phyloP scores from a whole-genome alignment of 1,284 basidiomycete genomes.

The Anthracocystis panici-leucophaei region DNA sequence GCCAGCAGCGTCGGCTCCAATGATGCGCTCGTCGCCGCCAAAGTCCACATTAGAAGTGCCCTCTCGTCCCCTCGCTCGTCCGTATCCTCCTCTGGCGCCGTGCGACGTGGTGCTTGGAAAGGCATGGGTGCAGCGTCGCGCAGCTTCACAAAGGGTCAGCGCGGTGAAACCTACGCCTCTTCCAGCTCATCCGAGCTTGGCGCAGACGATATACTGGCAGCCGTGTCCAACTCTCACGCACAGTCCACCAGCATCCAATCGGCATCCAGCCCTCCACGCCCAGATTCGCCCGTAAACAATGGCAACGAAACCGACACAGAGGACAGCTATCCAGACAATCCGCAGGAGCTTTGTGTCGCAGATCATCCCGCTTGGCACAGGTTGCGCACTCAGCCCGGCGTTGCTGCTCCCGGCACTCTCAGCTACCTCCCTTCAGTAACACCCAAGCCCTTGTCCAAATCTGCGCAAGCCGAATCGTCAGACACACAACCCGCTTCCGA shows the following conservation, averaged over 20 bases:
- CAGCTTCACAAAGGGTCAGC: constrained; percentile 32
- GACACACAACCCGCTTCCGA: constrained; percentile 1
- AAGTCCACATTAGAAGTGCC: constrained; percentile 48
- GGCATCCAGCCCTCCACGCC: constrained; percentile 7
- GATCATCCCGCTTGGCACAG: constrained; percentile 49
- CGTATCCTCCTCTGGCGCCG: constrained; percentile 40
- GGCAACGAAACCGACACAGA: constrained; percentile 14
- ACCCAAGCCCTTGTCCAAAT: constrained; percentile 4
- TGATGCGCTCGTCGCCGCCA: constrained; percentile 26
- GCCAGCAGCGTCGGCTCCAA: constrained; percentile 46
- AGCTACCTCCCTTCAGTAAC: constrained; percentile 42
- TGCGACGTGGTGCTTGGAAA: constrained; percentile 49
- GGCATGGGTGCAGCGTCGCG: constrained; percentile 34
- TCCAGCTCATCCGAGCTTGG: constrained; percentile 37
- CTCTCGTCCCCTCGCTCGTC: constrained; percentile 54
- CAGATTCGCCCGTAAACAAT: background rate
- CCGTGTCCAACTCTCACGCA: constrained; percentile 2
- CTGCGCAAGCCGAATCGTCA: background rate
- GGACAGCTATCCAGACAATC: constrained; percentile 33
- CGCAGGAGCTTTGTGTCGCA: constrained; percentile 29
- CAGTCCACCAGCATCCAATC: background rate
- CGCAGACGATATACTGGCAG: constrained; percentile 18
- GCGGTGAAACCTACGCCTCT: constrained; percentile 28
- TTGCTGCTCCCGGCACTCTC: constrained; percentile 37
- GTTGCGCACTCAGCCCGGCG: constrained; percentile 24